Evolutionary conservation across 164 flowering plant species (phyloP), one percentile per base, ranked within the genome.

Genomic region (Kingdonia uniflora): DNA sequence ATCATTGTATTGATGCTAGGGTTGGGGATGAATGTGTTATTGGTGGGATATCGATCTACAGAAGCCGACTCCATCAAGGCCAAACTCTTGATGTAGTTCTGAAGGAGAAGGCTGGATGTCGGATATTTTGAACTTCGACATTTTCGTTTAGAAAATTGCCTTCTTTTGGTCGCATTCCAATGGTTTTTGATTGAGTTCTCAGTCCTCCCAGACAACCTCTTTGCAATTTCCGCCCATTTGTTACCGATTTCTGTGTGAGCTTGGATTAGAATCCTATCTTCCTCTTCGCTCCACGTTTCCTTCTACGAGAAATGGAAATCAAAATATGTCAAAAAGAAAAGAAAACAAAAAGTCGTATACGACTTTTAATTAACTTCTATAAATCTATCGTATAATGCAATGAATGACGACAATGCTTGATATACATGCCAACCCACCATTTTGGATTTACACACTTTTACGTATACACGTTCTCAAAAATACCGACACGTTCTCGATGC

Each of bases 121-220:
- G 61, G 55, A 15, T 52, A 19, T 24, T 59, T 19, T 44, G 61
- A 15, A 29, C 55, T 51, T 40, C 61, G 60, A 23, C 45, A 22
- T 46, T 57, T 55, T 37, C 68, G 41, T 62, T 56, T 67, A 0
- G 82, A 61, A 19, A 59, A 49, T 25, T 81, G 78, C 55, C 70
- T 57, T 45, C 81, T 57, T 53, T 74, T 81, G 6, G 87, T 78
- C 1, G 87, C 81, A 42, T 81, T 81, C 87, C 87, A 81, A 24
- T 76, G 83, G 35, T 81, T 81, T 63, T 81, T 81, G 5, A 81
- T 74, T 13, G 83, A 68, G 56, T 78, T 81, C 55, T 81, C 87
- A 3, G 81, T 72, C 20, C 84, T 61, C 7, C 87, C 87, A 0
- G 80, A 77, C 25, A 81, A 50, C 29, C 65, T 58, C 60, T 67